Evolutionary conservation across 2,329 filamentous ascomycete species (phyloP), one percentile per base, ranked within the genome.

Genomic region (Microdochium trichocladiopsis): DNA sequence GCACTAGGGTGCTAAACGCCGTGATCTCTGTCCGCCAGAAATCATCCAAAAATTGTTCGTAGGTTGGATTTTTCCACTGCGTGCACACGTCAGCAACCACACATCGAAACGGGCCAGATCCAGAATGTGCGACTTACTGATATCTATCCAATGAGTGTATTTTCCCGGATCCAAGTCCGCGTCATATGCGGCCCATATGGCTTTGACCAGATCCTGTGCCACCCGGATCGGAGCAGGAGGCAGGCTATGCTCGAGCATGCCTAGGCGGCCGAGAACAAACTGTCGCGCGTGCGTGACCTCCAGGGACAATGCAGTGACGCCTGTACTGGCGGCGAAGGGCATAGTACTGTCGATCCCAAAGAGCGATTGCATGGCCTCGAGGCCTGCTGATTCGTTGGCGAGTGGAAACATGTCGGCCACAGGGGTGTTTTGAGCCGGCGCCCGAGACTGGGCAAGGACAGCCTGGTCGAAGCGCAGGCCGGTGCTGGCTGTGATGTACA

Each of bases 171-270:
- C 68, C 3, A 64, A 61, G 48, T 73, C 71, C 2, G 54, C 57
- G 33, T 74, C 71, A 21, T 74, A 74, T 0, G 66, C 67, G 1
- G 62, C 63, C 72, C 72, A 74, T 2, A 74, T 68, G 0, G 69
- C 66, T n/a, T 64, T 68, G 8, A 73, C 62, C 1, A 74, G 61
- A 41, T 71, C 61, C 54, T 70, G 71, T 1, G 72, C 72, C n/a
- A 74, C 68, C 1, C 63, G 57, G 1, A 74, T 70, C 2, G 72
- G 72, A 11, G 69, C 70, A 2, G 72, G 72, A 3, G 70, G 71
- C 5, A 74, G 53, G 18, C 57, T 70, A 12, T 66, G 63, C 55
- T 73, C 71, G 24, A 73, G 48, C 21, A 70, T 65, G 4, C 66
- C 64, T 2, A 74, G 58, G 2, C 72, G 58, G 1, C 62, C 62